Conservation (phyloP, 805 yeast species). For the Lachancea waltii region DNA sequence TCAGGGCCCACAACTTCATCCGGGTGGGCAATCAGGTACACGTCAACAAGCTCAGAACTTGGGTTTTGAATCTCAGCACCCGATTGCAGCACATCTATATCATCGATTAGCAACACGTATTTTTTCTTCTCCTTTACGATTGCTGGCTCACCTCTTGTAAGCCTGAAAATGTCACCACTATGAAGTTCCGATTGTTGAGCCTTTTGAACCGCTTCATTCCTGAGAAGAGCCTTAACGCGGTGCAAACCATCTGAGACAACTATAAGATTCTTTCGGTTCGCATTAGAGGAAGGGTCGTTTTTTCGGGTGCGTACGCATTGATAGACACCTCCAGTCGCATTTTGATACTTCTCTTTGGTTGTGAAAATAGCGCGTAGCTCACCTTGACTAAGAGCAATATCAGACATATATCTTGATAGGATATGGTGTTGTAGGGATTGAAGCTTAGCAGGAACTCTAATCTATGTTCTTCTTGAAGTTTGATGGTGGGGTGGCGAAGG, state of each 20-base stretch:
- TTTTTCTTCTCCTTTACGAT: slow-evolving; percentile 37
- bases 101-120: slow-evolving; percentile 43
- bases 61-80: slow-evolving; percentile 36
- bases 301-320: slow-evolving; percentile 31
- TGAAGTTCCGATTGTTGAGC: slow-evolving; percentile 42
- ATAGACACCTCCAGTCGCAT: slow-evolving; percentile 28
- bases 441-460: too few relatives aligned
- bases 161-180: slow-evolving; percentile 34
- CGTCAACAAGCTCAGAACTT: slow-evolving; percentile 43
- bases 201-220: slow-evolving; percentile 43
- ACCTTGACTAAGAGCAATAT: slow-evolving; percentile 19
- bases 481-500: too few relatives aligned
- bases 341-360: slow-evolving; percentile 24
- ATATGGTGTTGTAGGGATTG: too few relatives aligned
- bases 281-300: slow-evolving; percentile 23
- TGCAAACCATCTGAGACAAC: slow-evolving; percentile 49
- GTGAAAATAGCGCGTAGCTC: slow-evolving; percentile 29
- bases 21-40: slow-evolving; percentile 53
- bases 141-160: slow-evolving; percentile 30
- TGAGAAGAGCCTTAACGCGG: slow-evolving; percentile 46
- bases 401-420: slow-evolving; percentile 20
- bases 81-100: slow-evolving; percentile 37
- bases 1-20: slow-evolving; percentile 34
- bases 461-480: too few relatives aligned
- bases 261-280: slow-evolving; percentile 27